Conservation (phyloP, 1,139 yeast genomes). For the Geotrichum bryndzae region DNA sequence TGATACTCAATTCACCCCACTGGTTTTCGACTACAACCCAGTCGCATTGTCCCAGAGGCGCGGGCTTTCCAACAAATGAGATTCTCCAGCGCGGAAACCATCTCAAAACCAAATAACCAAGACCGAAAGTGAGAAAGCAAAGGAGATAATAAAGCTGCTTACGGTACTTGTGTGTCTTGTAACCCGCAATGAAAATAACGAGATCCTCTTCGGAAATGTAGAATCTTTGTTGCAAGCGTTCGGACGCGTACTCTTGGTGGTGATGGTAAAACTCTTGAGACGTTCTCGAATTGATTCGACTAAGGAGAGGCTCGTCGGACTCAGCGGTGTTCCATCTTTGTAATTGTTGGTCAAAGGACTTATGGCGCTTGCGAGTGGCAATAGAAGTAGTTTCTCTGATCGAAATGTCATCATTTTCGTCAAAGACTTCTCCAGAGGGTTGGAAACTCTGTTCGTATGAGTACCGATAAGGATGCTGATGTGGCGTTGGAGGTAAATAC, state of each 20-base stretch:
- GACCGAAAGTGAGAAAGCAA: slow-evolving; percentile 59
- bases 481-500: slow-evolving; percentile 20
- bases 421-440: slow-evolving; percentile 6
- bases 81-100: slow-evolving; percentile 83
- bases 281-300: slow-evolving; percentile 12
- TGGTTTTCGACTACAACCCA: slow-evolving; percentile 95
- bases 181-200: slow-evolving; percentile 91
- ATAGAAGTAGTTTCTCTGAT: slow-evolving; percentile 2
- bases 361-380: slow-evolving; percentile 15
- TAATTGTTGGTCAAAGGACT: slow-evolving; percentile 13
- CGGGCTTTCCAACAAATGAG: slow-evolving; percentile 55
- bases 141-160: slow-evolving; percentile 46
- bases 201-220: slow-evolving; percentile 94
- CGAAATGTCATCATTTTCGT: slow-evolving; percentile 6
- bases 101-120: slow-evolving; percentile 64
- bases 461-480: slow-evolving; percentile 23
- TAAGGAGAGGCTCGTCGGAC: slow-evolving; percentile 21
- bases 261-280: slow-evolving; percentile 9
- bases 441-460: slow-evolving; percentile 20
- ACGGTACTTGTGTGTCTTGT: slow-evolving; percentile 49
- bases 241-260: slow-evolving; percentile 30
- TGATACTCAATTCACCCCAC: slow-evolving; percentile 72
- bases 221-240: slow-evolving; percentile 62
- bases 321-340: slow-evolving; percentile 20
- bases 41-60: slow-evolving; percentile 74